A percentile compares a stretch with the other conserved stretches of the same genome.
These are phyloP conservation scores for Amorphotheca resinae DNA, from an alignment of 495 filamentous ascomycete species.

Conservation along the genomic window DNA sequence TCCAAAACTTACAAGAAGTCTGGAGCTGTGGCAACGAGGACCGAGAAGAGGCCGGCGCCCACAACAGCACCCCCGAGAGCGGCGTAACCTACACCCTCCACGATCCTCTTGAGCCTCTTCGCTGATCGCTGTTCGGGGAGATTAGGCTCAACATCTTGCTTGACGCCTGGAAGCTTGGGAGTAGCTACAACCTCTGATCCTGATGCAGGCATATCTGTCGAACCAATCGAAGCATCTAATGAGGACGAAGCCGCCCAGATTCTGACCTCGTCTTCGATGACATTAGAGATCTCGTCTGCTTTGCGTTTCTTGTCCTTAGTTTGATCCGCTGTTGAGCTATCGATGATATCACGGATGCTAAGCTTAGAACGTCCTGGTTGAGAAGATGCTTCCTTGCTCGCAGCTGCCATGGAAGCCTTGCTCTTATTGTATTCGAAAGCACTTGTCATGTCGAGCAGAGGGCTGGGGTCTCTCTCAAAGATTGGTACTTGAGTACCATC, in stretches of 20 bases:
- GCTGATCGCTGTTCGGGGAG: constrained; percentile 11
- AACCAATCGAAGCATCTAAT: neutral
- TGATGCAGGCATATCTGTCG: neutral
- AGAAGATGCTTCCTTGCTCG: neutral
- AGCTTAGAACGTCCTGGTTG: constrained; percentile 18
- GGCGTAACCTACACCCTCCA: constrained; percentile 28
- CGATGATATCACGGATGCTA: constrained; percentile 24
- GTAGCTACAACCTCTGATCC: too few species aligned
- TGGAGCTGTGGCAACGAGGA: constrained; percentile 30
- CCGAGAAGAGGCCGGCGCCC: constrained; percentile 26
- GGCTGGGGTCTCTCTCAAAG: constrained; percentile 8
- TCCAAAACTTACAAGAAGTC: constrained; percentile 19
- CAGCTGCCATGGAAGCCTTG: constrained; percentile 18
- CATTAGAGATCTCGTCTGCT: constrained; percentile 25
- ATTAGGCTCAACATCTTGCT: neutral
- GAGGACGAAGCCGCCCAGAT: constrained; percentile 11
- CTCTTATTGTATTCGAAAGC: constrained; percentile 27
- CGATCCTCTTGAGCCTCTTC: constrained; percentile 26
- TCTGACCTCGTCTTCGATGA: constrained; percentile 19
- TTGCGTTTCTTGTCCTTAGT: constrained; percentile 21
- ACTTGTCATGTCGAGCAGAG: constrained; percentile 29
- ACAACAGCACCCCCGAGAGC: constrained; percentile 30
- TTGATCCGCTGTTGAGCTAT: constrained; percentile 1
- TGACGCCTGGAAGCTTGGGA: neutral
- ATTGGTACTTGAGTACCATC: constrained; percentile 1